phyloP scores from a whole-genome alignment of 805 yeast species.

The Blastobotrys muscicola region DNA sequence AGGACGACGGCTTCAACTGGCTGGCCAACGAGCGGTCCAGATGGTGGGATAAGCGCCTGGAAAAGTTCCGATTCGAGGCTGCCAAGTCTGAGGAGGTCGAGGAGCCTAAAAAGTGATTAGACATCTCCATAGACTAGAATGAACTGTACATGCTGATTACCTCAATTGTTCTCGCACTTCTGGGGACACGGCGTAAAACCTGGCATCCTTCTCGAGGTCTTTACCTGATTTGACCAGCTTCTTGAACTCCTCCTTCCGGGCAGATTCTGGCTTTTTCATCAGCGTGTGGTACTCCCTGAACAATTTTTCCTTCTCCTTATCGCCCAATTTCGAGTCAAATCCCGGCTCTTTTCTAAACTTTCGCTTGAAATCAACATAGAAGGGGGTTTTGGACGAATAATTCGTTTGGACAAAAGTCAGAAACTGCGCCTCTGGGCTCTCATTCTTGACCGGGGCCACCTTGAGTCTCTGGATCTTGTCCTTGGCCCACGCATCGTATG shows the following conservation, averaged over 20 bases:
- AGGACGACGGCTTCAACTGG: slow-evolving; percentile 17
- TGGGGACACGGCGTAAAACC: not conserved
- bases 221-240: slow-evolving; percentile 5
- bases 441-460: slow-evolving; percentile 1
- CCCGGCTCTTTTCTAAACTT: slow-evolving; percentile 23
- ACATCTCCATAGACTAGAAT: not conserved
- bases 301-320: slow-evolving; percentile 30
- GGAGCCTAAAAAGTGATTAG: not conserved
- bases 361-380: slow-evolving; percentile 34
- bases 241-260: slow-evolving; percentile 15
- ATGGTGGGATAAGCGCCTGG: slow-evolving; percentile 17
- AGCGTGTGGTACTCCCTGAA: slow-evolving; percentile 29
- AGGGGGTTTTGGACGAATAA: slow-evolving; percentile 20
- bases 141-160: not conserved
- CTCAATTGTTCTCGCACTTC: not conserved
- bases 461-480: slow-evolving; percentile 11
- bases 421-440: slow-evolving; percentile 19
- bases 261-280: slow-evolving; percentile 13
- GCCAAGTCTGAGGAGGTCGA: not conserved
- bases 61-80: slow-evolving; percentile 5
- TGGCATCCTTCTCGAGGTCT: not conserved
- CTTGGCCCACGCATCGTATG: slow-evolving; percentile 40
- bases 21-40: slow-evolving; percentile 10
- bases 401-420: slow-evolving; percentile 23
- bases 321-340: slow-evolving; percentile 21